phyloP scores from a whole-genome alignment of 768 basidiomycete genomes.

The Hydnomerulius pinastri region DNA sequence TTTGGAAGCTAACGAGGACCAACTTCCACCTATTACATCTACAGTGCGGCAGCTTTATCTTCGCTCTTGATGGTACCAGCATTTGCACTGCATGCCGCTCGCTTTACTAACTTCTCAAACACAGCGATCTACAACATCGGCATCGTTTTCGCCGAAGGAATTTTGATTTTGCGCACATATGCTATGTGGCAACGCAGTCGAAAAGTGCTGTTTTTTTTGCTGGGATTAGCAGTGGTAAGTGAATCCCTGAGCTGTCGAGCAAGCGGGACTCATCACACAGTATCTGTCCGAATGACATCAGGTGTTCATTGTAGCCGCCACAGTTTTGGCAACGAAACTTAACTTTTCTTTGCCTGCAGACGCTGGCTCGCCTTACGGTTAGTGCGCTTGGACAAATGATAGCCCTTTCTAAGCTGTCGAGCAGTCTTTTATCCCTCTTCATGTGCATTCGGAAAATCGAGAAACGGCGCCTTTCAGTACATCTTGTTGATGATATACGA shows the following conservation, averaged over 20 bases:
- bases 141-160: slow-evolving; percentile 15
- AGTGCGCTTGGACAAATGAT: slow-evolving; percentile 6
- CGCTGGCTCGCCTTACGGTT: slow-evolving; percentile 18
- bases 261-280: no score
- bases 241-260: not conserved
- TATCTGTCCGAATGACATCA: not conserved
- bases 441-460: slow-evolving; percentile 18
- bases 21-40: not conserved
- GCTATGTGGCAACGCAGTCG: slow-evolving; percentile 24
- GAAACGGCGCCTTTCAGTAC: slow-evolving; percentile 14
- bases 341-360: slow-evolving; percentile 17
- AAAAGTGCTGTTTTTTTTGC: slow-evolving; percentile 15
- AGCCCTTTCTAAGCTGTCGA: not conserved
- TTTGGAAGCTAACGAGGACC: not conserved
- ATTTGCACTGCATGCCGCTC: not conserved
- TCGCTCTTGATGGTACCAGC: slow-evolving; percentile 20
- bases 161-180: slow-evolving; percentile 30
- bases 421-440: slow-evolving; percentile 22
- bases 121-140: slow-evolving; percentile 16
- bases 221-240: slow-evolving; percentile 20
- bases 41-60: slow-evolving; percentile 21
- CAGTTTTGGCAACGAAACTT: slow-evolving; percentile 6
- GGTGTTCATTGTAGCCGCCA: slow-evolving; percentile 17
- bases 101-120: not conserved
- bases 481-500: slow-evolving; percentile 21